Evolutionary conservation across 2,329 filamentous ascomycete genomes (phyloP), one percentile per base, ranked within the genome.

Genomic region (Gaeumannomyces sp.): DNA sequence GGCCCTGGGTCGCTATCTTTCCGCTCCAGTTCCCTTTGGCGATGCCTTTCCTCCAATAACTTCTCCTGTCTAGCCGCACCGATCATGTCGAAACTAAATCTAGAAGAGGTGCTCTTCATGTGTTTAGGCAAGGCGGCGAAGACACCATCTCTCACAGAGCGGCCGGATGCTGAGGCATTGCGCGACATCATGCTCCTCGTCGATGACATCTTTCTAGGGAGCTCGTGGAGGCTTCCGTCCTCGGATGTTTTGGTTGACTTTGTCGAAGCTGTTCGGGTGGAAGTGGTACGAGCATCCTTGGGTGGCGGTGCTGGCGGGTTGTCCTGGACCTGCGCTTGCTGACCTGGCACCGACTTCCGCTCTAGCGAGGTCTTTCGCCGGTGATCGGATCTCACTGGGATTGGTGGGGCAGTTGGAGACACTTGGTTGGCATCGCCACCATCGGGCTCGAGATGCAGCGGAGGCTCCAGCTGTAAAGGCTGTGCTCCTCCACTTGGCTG

Each of bases 81-180:
- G 22, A 88, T 84, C 81, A 93, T 91, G 29, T 63, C 62, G 71
- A 94, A 94, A 70, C 90, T 93, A 72, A 94, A 93, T 19, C 91
- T 81, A 0, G 89, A 92, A 0, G 90, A 91, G 14, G 88, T 91
- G 73, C 90, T 93, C 75, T 88, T 89, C 86, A 89, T 89, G 67
- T 89, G 86, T 66, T 78, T 83, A 2, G 86, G 86, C 45, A 88
- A 67, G 1, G 82, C 80, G 8, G 81, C 83, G 2, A 80, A 62
- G 4, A 68, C 73, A 1, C 78, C 74, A 45, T 79, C 77, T 64
- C 78, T 80, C 11, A 73, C 72, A 0, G 83, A 84, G 16, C 78
- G 72, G 4, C 79, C 79, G 0, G 83, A 82, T 1, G 81, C 66
- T n/a, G 83, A 87, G 3, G 80, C 72, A 64, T 85, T 83, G 53